Base-by-base conservation (phyloP, 2,329 filamentous ascomycete genomes). In the Zarea fungicola region DNA sequence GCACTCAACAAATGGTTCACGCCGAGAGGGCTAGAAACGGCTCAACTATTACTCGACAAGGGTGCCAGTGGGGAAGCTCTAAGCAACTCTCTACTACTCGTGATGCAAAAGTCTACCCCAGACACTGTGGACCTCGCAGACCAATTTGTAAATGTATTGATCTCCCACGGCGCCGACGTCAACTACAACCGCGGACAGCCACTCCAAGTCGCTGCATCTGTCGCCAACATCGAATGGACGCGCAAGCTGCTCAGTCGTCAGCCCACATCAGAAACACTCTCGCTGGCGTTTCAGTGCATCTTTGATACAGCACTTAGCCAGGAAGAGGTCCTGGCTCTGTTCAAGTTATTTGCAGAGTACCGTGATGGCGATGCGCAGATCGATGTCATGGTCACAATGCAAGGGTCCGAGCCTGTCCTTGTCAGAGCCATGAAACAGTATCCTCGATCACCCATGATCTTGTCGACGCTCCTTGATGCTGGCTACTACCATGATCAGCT, bases 401-500 rank as follows among this genome's bases (percentile, higher is more conserved):
- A 68, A 2, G 68, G 65, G 3, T 69, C 62, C 2, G 65, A 71
- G 34, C 77, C 75, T 1, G 66, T 80, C 16, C 57, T 83, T 4
- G 70, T 80, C 51, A 70, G 71, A 26, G 78, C 78, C 3, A 60
- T 84, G 14, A 65, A 68, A 2, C 72, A 73, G 36, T 82, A 79
- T 55, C 80, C 81, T 0, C 69, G 77, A 7, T 82, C 76, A 1
- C 65, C 66, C 2, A 71, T 63, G 28, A 69, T 84, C n/a, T 56
- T 82, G 3, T 62, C 75, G 51, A 70, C 72, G 0, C 64, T 83
- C 2, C 60, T 84, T 4, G 71, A 82, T 49, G 73, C 75, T 6
- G 81, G 80, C 0, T 81, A 76, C 51, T 83, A 82, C 56, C 69
- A 82, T 50, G 79, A 84, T 50, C 77, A 82, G 55, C 69, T 69